Percentiles rank a stretch among this genome's conserved stretches.
These are phyloP conservation scores for Raphanus raphanistrum DNA, from an alignment of 345 rosid genomes.

Conservation along the genomic window DNA sequence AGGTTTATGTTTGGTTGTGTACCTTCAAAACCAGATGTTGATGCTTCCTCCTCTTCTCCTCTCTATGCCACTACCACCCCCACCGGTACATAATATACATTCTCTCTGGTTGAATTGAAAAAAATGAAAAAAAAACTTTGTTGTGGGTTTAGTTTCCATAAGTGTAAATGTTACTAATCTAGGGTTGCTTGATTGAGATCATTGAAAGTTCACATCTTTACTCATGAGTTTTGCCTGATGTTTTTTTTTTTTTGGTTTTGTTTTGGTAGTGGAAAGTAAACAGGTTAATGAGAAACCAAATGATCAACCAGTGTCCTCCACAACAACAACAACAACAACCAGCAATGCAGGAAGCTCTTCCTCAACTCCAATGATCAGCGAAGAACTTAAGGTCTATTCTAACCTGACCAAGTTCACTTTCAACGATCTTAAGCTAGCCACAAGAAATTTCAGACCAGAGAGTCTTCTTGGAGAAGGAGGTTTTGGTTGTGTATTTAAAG, in stretches of 20 bases:
- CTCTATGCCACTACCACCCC: slow-evolving; percentile 48
- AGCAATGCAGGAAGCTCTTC: slow-evolving; percentile 85
- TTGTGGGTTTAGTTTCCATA: slow-evolving; percentile 27
- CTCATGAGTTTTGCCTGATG: too few species aligned
- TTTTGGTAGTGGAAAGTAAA: slow-evolving; percentile 55
- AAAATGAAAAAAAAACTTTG: neutral
- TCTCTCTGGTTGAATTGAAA: neutral
- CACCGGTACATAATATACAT: slow-evolving; percentile 39
- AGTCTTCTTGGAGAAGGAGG: slow-evolving; percentile 99
- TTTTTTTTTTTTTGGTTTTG: neutral
- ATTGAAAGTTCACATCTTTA: neutral
- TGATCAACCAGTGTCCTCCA: slow-evolving; percentile 61
- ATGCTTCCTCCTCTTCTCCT: slow-evolving; percentile 52
- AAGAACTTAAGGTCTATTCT: slow-evolving; percentile 82
- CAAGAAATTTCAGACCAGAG: slow-evolving; percentile 94
- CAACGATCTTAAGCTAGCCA: slow-evolving; percentile 87
- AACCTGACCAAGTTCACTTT: slow-evolving; percentile 80
- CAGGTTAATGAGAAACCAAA: slow-evolving; percentile 63
- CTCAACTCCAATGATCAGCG: slow-evolving; percentile 79
- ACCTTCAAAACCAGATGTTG: slow-evolving; percentile 77
- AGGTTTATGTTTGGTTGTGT: slow-evolving; percentile 61
- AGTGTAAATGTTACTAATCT: slow-evolving; percentile 19
- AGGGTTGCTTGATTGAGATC: slow-evolving; percentile 15
- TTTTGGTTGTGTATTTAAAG: slow-evolving; percentile 95
- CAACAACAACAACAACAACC: slow-evolving; percentile 68